Base-by-base conservation (phyloP, 2,329 filamentous ascomycete species). In the Cytospora chrysosperma region DNA sequence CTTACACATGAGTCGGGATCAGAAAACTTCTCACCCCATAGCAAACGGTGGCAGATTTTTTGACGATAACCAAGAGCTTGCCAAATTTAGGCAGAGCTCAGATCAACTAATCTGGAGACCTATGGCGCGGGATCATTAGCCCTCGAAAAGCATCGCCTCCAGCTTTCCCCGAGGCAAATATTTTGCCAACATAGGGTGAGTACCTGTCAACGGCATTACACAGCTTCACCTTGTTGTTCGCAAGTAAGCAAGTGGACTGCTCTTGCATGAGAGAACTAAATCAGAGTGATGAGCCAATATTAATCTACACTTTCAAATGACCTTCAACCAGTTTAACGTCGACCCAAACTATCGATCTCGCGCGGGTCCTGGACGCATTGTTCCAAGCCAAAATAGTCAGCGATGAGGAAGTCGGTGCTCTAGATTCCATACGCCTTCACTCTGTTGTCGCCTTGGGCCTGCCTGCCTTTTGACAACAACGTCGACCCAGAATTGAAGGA, bases 271-370 rank as follows among this genome's bases (percentile, higher is more conserved):
- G 43, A 59, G 56, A 27, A 61, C 61, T 17, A 12, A 59, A 56
- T 67, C 32, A 43, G 56, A 17, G 61, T 61, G 0, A 59, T 54
- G 50, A 34, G 66, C 51, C 57, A 5, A 65, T 62, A n/a, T n/a
- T n/a, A n/a, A n/a, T n/a, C n/a, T 1, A n/a, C 55, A 56, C n/a
- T n/a, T 67, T 13, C 56, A 63, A 37, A 61, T 63, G 40, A 64
- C 53, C 24, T 56, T 62, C 15, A 66, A 65, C 34, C 61, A 67
- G 55, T 63, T 63, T 32, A 53, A 50, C 7, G 57, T 61, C 24
- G 59, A 66, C 15, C 59, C 63, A 13, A 55, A 37, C n/a, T 30
- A 34, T 52, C 4, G 59, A 63, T 64, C 30, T 63, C 26, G 58
- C 59, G 3, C 58, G 61, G 28, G 61, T 66, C 8, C 64, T 66